These are phyloP conservation scores for Trichocladium uniseriatum DNA, from an alignment of 495 filamentous ascomycete genomes.

Conservation along the genomic window DNA sequence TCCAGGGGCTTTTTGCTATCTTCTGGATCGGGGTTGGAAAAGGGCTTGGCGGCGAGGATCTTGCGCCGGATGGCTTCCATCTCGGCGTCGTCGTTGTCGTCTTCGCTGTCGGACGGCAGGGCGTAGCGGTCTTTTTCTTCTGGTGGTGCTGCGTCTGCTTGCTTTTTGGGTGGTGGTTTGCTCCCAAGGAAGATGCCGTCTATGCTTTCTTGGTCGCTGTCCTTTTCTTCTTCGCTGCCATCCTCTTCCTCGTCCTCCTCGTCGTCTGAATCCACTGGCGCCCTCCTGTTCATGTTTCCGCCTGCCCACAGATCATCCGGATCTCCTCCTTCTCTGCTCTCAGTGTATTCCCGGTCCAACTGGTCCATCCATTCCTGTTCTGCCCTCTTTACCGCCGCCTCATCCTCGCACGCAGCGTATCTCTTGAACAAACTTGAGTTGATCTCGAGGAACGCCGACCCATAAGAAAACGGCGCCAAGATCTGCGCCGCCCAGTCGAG, in stretches of 20 bases:
- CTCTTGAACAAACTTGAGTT: slow-evolving; percentile 72
- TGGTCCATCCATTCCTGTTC: slow-evolving; percentile 82
- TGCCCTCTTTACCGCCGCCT: slow-evolving; percentile 78
- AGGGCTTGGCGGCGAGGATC: slow-evolving; percentile 78
- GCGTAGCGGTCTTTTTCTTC: slow-evolving; percentile 55
- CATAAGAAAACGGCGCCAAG: slow-evolving; percentile 78
- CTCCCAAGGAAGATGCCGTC: slow-evolving; percentile 52
- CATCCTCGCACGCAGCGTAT: slow-evolving; percentile 74
- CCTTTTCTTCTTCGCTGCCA: slow-evolving; percentile 26
- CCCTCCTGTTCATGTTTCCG: slow-evolving; percentile 71
- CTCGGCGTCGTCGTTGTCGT: slow-evolving; percentile 73
- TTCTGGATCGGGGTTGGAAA: slow-evolving; percentile 51
- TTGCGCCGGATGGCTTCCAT: slow-evolving; percentile 85
- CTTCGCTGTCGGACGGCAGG: slow-evolving; percentile 54
- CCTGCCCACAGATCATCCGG: slow-evolving; percentile 68
- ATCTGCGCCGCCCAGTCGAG: slow-evolving; percentile 80
- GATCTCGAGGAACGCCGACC: slow-evolving; percentile 76
- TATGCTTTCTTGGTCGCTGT: slow-evolving; percentile 20
- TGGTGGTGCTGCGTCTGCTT: slow-evolving; percentile 14
- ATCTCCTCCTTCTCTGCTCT: slow-evolving; percentile 59
- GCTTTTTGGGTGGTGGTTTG: slow-evolving; percentile 35
- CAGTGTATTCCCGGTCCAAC: slow-evolving; percentile 80
- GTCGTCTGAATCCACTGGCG: slow-evolving; percentile 45
- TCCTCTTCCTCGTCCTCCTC: slow-evolving; percentile 36
- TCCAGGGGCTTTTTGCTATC: slow-evolving; percentile 44